Conservation (phyloP, 345 rosid genomes). For the Heritiera fomes region DNA sequence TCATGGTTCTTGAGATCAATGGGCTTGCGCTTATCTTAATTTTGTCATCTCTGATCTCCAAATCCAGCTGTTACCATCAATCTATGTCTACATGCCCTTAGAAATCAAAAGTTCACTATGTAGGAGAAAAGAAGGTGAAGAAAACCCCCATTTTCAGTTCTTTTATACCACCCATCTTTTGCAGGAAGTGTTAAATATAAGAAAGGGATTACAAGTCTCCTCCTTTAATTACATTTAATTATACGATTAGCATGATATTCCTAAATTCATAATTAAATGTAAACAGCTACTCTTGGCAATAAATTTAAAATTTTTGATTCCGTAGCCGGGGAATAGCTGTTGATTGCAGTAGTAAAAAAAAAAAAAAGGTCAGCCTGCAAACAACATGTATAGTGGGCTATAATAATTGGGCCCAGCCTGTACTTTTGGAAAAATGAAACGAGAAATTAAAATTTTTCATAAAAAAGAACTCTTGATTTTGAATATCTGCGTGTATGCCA, state of each 20-base stretch:
- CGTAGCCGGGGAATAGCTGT: no score
- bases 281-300: not conserved
- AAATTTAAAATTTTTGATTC: no score
- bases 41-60: not conserved
- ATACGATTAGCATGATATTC: no score
- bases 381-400: no score
- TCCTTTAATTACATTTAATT: no score
- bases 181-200: not conserved
- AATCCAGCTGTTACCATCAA: not conserved
- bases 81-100: not conserved
- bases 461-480: no score
- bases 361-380: no score
- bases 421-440: no score
- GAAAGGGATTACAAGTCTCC: no score
- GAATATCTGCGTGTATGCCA: not conserved
- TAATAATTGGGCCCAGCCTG: not conserved
- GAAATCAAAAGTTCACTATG: not conserved
- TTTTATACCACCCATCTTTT: no score
- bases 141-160: not conserved
- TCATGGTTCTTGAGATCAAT: not conserved
- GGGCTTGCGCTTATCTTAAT: not conserved
- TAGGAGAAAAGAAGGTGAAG: not conserved
- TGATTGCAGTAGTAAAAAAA: no score
- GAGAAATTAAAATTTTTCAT: no score
- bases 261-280: constrained; percentile 23